Evolutionary conservation across 2,329 filamentous ascomycete species (phyloP), one percentile per base, ranked within the genome.

Genomic region (Talaromyces sp.): DNA sequence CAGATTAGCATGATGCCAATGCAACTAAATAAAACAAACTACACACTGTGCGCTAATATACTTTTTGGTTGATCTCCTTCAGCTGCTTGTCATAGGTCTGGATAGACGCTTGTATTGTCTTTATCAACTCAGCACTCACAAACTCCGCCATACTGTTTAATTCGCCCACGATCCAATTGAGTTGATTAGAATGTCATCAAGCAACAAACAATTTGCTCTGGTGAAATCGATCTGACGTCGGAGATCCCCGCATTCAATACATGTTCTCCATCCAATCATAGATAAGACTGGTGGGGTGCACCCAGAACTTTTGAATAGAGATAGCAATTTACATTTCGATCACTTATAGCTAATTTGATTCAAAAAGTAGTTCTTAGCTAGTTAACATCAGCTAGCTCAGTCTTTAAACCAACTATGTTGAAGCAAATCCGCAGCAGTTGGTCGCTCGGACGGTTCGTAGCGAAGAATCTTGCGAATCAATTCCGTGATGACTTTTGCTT

Each of bases 61-160:
- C 59, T 38, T 61, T 61, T 10, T 58, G 56, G 26, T 58, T 61
- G 43, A 61, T 58, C 8, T 51, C 51, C 31, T 55, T 56, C 38
- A 61, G 59, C 26, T 50, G 50, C 19, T 10, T 43, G 46, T 55
- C 59, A 11, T 52, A 27, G 21, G 27, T 54, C n/a, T 58, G 59
- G 12, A 61, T 19, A 11, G 59, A 35, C 9, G 43, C 29, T 46
- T 58, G 56, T 32, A 61, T 56, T n/a, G 46, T 19, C 14, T 35
- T 50, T 26, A 61, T 56, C 17, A 58, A 43, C 10, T 26, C 12
- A 3, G 17, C 17, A 43, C n/a, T 53, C 29, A 29, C 11, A 52
- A 14, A 54, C 27, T 29, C 12, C 11, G 29, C 12, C 48, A 41
- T 53, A 24, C 10, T 46, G 14, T 21, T 7, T n/a, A n/a, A 38